Conservation (phyloP, 2,329 filamentous ascomycete genomes). For the Diplodia corticola region DNA sequence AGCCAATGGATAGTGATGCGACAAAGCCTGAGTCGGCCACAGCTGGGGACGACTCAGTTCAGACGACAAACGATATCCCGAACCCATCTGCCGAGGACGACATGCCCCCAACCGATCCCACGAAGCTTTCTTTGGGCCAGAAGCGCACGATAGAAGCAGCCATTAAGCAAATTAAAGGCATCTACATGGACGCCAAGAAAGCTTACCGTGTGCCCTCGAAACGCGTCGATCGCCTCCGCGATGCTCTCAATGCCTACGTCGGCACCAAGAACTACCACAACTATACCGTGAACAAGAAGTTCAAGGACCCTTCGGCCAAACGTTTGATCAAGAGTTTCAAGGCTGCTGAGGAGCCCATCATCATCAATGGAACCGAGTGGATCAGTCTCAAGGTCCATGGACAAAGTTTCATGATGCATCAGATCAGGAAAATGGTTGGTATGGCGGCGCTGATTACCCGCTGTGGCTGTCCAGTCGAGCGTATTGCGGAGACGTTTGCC, state of each 20-base stretch:
- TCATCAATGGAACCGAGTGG: constrained; percentile 93
- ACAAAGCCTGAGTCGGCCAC: constrained; percentile 21
- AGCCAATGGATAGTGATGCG: constrained; percentile 26
- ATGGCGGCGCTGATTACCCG: constrained; percentile 84
- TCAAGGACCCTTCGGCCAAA: constrained; percentile 79
- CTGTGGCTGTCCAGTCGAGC: constrained; percentile 71
- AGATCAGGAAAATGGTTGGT: constrained; percentile 98
- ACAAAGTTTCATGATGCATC: constrained; percentile 99
- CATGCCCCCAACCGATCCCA: constrained; percentile 9
- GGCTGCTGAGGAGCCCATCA: constrained; percentile 64
- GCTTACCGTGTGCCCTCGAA: constrained; percentile 75
- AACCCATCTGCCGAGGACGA: constrained; percentile 16
- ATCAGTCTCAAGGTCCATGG: constrained; percentile 93
- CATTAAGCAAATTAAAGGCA: constrained; percentile 65
- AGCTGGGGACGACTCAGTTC: neutral
- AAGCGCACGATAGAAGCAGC: constrained; percentile 44
- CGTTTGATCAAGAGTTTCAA: constrained; percentile 91
- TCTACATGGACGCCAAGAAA: constrained; percentile 80
- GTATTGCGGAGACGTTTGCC: constrained; percentile 74
- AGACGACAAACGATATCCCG: constrained; percentile 11
- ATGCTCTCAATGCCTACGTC: constrained; percentile 70
- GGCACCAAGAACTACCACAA: constrained; percentile 96
- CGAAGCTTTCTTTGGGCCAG: constrained; percentile 27
- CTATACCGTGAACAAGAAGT: constrained; percentile 89
- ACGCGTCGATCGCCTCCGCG: constrained; percentile 74